Evolutionary conservation across 768 basidiomycete species (phyloP), one percentile per base, ranked within the genome.

Genomic region (Hypsizygus marmoreus): DNA sequence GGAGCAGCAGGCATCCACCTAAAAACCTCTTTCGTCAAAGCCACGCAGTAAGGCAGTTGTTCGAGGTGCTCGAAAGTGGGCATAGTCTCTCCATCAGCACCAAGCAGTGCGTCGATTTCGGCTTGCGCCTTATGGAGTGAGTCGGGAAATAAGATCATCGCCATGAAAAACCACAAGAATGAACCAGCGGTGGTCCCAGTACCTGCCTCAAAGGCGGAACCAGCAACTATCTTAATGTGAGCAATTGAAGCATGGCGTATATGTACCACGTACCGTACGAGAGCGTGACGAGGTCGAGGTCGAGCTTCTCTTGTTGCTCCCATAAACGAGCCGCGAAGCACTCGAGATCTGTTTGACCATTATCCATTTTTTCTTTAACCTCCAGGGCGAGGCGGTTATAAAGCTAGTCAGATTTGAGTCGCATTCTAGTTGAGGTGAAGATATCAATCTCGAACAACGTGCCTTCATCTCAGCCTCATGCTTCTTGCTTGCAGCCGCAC

Each of bases 311-410:
- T 28, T 45, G 8, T 10, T 45, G 39, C n/a, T 51, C 50, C 50
- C 50, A 51, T 1, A 51, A 28, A n/a, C 50, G 50, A 5, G 50
- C 50, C 3, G 50, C 44, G 29, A 51, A 51, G 14, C 50, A 51
- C 40, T 51, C 50, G 6, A 52, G 20, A 17, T 51, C 43, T 1
- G 37, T 40, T 13, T 58, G 17, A n/a, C 35, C 50, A 4, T 48
- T 34, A 12, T 55, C 50, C 57, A 59, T 57, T 19, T 36, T 38
- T 3, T 41, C 17, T 26, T 60, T 58, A 13, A 62, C 61, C 17
- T 59, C 61, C 2, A 43, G n/a, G 6, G 50, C 32, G 6, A 64
- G 45, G 2, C 59, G 51, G 5, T 22, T 40, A 32, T 60, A 62
- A 16, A 61, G 41, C 57, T 60, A 40, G 8, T 22, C n/a, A 7